Conservation (phyloP, 441 rosid genomes). For the Cnidoscolus chayamansa region DNA sequence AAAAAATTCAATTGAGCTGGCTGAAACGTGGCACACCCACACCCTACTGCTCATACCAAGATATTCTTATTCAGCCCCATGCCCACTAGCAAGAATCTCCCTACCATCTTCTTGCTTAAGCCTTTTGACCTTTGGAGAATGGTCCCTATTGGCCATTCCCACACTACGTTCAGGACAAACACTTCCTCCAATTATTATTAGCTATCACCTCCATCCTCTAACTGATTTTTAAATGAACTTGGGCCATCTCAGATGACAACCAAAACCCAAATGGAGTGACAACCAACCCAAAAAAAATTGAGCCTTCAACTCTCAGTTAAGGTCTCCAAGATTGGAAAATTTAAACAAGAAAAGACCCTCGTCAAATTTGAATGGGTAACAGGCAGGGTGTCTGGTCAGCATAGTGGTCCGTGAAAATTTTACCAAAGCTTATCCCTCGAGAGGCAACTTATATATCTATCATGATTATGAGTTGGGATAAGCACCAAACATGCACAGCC, state of each 20-base stretch:
- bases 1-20: neutral
- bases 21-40: conserved; percentile 17
- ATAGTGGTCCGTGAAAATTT: neutral
- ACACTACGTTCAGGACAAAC: neutral
- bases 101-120: neutral
- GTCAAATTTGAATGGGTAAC: neutral
- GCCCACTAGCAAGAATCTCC: neutral
- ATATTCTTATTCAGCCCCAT: neutral
- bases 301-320: neutral
- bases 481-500: neutral
- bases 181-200: neutral
- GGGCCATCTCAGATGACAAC: neutral
- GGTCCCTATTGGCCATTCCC: neutral
- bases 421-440: neutral
- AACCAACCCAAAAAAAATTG: neutral
- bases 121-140: neutral
- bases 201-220: no score
- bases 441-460: neutral
- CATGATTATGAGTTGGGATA: neutral
- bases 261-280: neutral
- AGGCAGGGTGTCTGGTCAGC: neutral
- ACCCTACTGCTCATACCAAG: neutral
- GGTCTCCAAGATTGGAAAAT: neutral
- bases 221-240: no score
- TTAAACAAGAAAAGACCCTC: neutral